Conservation (phyloP, 2,329 filamentous ascomycete species). For the Gaeumannomyces sp. region DNA sequence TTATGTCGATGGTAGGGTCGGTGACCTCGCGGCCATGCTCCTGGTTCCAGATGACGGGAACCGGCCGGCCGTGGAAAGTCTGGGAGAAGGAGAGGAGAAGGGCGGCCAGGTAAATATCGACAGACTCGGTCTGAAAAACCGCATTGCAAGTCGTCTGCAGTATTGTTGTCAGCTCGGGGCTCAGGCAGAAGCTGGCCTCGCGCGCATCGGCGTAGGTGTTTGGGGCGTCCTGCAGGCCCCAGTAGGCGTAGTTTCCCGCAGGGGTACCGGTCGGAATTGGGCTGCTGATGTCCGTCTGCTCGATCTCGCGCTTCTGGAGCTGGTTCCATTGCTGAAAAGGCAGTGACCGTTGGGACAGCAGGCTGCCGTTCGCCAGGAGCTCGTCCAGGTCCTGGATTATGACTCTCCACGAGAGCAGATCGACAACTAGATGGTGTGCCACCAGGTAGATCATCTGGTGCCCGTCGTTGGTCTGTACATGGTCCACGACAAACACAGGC, state of each 20-base stretch:
- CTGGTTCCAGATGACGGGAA: conserved; percentile 49
- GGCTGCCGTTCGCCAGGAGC: conserved; percentile 36
- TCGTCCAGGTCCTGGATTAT: conserved; percentile 45
- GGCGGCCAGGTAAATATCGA: conserved; percentile 48
- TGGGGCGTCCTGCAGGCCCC: conserved; percentile 35
- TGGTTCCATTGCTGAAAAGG: conserved; percentile 46
- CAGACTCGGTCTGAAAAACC: conserved; percentile 43
- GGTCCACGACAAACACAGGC: conserved; percentile 43
- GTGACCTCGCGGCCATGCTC: conserved; percentile 42
- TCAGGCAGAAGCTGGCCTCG: conserved; percentile 36
- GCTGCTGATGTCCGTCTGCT: conserved; percentile 20
- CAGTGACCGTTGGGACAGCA: conserved; percentile 37
- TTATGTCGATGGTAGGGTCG: conserved; percentile 42
- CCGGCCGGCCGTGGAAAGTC: conserved; percentile 44
- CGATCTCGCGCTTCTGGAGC: conserved; percentile 34
- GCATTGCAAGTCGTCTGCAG: conserved; percentile 37
- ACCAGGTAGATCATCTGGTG: conserved; percentile 42
- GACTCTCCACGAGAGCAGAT: conserved; percentile 44
- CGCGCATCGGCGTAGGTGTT: conserved; percentile 41
- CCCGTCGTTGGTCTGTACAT: conserved; percentile 38
- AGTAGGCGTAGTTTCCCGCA: conserved; percentile 38
- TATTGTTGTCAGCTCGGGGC: conserved; percentile 33
- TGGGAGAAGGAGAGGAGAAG: conserved; percentile 50
- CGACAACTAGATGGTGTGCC: conserved; percentile 46
- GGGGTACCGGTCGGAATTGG: conserved; percentile 33